phyloP scores from a whole-genome alignment of 192 early-diverging fungal species.

The Backusella mclennaniae region DNA sequence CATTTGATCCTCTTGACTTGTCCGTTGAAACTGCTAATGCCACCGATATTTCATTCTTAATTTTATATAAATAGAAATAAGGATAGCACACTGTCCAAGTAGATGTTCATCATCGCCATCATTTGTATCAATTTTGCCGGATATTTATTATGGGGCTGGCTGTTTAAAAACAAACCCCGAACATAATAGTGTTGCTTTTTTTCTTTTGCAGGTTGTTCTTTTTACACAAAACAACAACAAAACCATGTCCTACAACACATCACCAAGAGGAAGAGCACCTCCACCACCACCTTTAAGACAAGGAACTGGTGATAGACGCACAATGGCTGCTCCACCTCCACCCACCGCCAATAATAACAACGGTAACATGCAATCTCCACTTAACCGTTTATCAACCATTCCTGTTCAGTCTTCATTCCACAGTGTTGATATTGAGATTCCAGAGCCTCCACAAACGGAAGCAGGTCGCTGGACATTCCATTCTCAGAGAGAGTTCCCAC shows the following conservation, averaged over 20 bases:
- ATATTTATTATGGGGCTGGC: not conserved
- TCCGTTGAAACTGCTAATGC: too few relatives aligned
- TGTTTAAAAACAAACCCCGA: not conserved
- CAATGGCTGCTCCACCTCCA: conserved; percentile 20
- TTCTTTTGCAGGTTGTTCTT: not conserved
- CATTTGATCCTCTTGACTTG: too few relatives aligned
- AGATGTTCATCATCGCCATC: too few relatives aligned
- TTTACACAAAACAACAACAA: not conserved
- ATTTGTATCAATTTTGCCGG: not conserved
- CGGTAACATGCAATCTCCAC: conserved; percentile 11
- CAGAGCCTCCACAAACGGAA: conserved; percentile 35
- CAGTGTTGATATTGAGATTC: conserved; percentile 21
- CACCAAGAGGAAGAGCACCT: conserved; percentile 6
- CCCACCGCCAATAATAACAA: not conserved
- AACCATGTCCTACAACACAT: not conserved
- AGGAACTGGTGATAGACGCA: not conserved
- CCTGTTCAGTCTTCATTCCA: conserved; percentile 22
- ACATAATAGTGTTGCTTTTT: too few relatives aligned
- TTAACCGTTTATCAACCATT: conserved; percentile 21
- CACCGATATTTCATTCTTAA: too few relatives aligned
- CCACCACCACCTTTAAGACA: conserved; percentile 4
- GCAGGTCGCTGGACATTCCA: conserved; percentile 39
- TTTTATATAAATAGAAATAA: too few relatives aligned
- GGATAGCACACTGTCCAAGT: too few relatives aligned
- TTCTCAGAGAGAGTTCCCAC: conserved; percentile 35